Conservation (phyloP, 768 basidiomycete genomes). For the Rossbeevera mucosa region DNA sequence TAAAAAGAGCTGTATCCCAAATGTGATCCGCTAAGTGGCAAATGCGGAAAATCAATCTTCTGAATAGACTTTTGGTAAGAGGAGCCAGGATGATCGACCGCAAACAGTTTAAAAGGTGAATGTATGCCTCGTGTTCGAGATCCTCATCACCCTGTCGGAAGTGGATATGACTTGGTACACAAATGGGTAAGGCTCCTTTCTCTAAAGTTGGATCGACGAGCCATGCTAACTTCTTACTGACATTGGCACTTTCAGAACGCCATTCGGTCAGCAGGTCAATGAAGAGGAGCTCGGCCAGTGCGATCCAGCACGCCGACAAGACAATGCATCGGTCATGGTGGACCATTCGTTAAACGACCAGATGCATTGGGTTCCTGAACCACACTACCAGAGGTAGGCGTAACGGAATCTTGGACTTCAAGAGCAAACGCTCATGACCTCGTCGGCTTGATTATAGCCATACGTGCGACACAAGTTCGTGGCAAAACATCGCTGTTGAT, state of each 20-base stretch:
- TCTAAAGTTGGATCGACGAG: neutral
- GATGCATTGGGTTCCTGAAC: neutral
- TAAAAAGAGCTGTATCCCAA: constrained; percentile 21
- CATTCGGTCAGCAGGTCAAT: neutral
- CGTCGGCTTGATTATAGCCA: neutral
- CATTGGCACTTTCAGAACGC: neutral
- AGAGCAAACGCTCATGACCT: neutral
- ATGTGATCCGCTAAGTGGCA: constrained; percentile 5
- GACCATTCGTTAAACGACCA: neutral
- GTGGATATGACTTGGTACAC: constrained; percentile 7
- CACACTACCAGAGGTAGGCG: constrained; percentile 12
- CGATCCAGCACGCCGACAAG: neutral
- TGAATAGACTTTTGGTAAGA: constrained; percentile 13
- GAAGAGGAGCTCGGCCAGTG: neutral
- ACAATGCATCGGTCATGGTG: neutral
- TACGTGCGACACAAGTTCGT: neutral
- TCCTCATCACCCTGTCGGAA: neutral
- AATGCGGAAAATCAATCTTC: constrained; percentile 1
- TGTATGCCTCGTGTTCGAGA: neutral
- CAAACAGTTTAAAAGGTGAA: constrained; percentile 7
- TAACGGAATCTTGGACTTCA: neutral
- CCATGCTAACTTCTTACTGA: neutral
- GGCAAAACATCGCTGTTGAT: neutral
- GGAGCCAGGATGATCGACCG: neutral
- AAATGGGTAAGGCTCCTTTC: constrained; percentile 8